Evolutionary conservation across 176 grass and related monocot species (phyloP), one percentile per base, ranked within the genome.

Genomic region (Musa schizocarpa): DNA sequence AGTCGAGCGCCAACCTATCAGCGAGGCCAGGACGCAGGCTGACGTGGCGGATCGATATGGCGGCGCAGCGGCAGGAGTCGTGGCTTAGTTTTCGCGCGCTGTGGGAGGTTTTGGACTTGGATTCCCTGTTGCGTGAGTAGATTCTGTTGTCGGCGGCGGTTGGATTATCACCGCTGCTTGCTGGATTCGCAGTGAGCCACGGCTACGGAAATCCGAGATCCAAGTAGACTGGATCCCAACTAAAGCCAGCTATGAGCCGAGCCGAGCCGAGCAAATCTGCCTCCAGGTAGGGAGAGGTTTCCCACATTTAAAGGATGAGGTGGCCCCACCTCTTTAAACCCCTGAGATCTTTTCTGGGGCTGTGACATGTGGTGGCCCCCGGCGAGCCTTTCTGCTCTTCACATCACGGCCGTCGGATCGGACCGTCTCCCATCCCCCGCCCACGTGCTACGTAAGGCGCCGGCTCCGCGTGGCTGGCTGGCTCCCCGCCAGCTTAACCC

Each of bases 301-400:
- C 34, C 34, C 34, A 43, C 34, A 43, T 43, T 4, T 6, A 43
- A 43, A 43, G 57, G 57, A 61, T 17, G 57, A 19, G 19, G 57
- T 61, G 57, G 19, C 16, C 57, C 57, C 57, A 61, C 57, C 2
- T 7, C 57, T 20, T 61, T 61, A n/a, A n/a, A 0, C 16, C 7
- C 9, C 21, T 61, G 57, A 61, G 34, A 61, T 80, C 43, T 71
- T 61, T 80, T 71, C 48, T 3, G 34, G 72, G 82, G 71, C 74
- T 71, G 77, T 75, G 83, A 53, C 76, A 8, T 19, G 57, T 19
- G 57, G 57, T 17, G 57, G 57, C 17, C 57, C 57, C 57, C 19
- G 16, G 57, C 57, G 57, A 61, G 57, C 57, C 57, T 61, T 61
- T 61, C 57, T 19, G 19, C 57, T 19, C 17, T 19, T 19, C 57